Evolutionary conservation across 2,329 filamentous ascomycete species (phyloP), one percentile per base, ranked within the genome.

Genomic region (Xylariaceae sp.): DNA sequence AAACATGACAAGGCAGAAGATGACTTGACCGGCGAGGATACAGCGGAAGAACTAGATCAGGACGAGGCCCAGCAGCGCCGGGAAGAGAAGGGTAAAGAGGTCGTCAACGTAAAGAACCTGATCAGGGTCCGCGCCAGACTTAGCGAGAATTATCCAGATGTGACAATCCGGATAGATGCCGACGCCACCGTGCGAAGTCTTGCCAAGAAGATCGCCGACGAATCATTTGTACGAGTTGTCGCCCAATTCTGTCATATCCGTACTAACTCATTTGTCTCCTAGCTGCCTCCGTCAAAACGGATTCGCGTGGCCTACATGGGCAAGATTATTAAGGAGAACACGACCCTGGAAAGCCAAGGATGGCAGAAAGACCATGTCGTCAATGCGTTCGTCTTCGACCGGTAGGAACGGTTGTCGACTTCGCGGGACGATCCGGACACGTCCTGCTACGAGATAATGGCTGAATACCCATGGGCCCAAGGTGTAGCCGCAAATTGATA

Each of bases 231-330:
- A 74, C 69, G 82, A 74, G 31, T 28, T 45, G 53, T 45, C 22
- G 19, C 51, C 34, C 38, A 17, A 52, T 48, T 44, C 47, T 46
- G 3, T 14, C 11, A 18, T 16, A 14, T n/a, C 13, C 22, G 22
- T 28, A 28, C 14, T 47, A 50, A n/a, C 51, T 50, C 34, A 40
- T 17, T 41, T 38, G 47, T 40, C 43, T 49, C 28, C 48, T 60
- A 88, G 87, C 73, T 92, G 31, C 69, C 78, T 2, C 66, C 75
- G 7, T 74, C 73, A 42, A 83, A 82, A 55, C 80, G 77, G 44
- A 75, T 96, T 46, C 83, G 83, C 48, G 80, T 96, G 53, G 86
- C 84, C 17, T 95, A 96, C 68, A 79, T 94, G 70, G 92, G 92
- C 60, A 90, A 85, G 66, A 82, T 92, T 46, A 78, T 96, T 42